These are phyloP conservation scores for Septoria petroselini DNA, from an alignment of 2,329 filamentous ascomycete species.

Conservation along the genomic window DNA sequence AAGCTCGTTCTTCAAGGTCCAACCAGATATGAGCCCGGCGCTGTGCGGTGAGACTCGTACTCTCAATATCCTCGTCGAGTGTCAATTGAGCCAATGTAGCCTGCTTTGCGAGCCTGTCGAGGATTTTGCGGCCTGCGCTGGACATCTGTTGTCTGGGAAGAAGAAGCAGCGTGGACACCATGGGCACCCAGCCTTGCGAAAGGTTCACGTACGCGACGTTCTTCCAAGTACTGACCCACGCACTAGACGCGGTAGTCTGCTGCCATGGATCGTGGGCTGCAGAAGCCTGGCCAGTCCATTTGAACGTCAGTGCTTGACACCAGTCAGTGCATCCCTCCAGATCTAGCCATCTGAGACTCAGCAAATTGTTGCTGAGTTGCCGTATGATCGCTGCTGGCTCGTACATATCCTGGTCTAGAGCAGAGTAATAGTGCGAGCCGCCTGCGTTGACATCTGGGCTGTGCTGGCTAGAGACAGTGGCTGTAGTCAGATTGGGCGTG, in stretches of 20 bases:
- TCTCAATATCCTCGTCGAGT: slow-evolving; percentile 1
- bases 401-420: slow-evolving; percentile 53
- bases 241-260: slow-evolving; percentile 32
- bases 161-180: slow-evolving; percentile 19
- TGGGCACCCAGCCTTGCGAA: slow-evolving; percentile 47
- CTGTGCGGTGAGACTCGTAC: slow-evolving; percentile 2
- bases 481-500: slow-evolving; percentile 53
- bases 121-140: slow-evolving; percentile 4
- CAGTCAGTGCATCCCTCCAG: slow-evolving; percentile 58
- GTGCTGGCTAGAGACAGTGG: slow-evolving; percentile 43
- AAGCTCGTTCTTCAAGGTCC: slow-evolving; percentile 39
- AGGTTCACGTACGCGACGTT: slow-evolving; percentile 44
- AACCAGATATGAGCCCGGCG: slow-evolving; percentile 37
- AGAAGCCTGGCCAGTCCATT: neutral
- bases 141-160: slow-evolving; percentile 35
- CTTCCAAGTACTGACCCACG: slow-evolving; percentile 45
- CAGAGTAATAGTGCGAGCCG: slow-evolving; percentile 53
- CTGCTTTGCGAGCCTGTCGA: slow-evolving; percentile 10
- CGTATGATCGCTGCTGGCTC: slow-evolving; percentile 57
- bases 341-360: slow-evolving; percentile 61
- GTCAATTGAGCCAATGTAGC: neutral
- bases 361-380: slow-evolving; percentile 54
- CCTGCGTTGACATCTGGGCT: slow-evolving; percentile 48
- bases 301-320: slow-evolving; percentile 49
- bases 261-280: slow-evolving; percentile 16